Evolutionary conservation across 352 stramenopile genomes (phyloP), one percentile per base, ranked within the genome.

Genomic region (Globisporangium echinulatum): DNA sequence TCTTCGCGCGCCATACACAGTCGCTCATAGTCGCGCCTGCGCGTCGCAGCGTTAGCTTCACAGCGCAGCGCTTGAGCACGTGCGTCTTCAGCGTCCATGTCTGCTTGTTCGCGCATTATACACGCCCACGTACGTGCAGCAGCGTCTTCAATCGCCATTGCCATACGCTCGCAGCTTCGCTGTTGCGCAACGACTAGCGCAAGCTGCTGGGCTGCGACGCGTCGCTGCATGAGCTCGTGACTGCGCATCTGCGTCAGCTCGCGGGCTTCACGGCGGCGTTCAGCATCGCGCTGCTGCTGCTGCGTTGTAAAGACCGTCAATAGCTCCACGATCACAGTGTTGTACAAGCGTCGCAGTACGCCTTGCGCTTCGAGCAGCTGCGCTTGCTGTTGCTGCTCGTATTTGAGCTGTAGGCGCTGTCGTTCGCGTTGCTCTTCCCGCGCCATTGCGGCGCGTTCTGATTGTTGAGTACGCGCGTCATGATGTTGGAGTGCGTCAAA

Each of bases 221-320:
- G 72, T 3, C 69, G 58, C 49, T 52, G 64, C 13, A 52, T 57
- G 7, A 67, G 55, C 58, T 87, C 79, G 70, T 88, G 76, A n/a
- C 53, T 62, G 42, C 72, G 67, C 76, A 88, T 87, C 17, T 61
- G 43, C 7, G 72, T 67, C 49, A 53, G 61, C 38, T 86, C 79
- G 5, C 71, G 68, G 7, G 52, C 53, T 19, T 77, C 65, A 38
- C 69, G 60, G 36, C 64, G 70, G 6, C 49, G 65, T 42, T 71
- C 56, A 11, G 62, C 49, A 3, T 77, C 66, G 7, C 63, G 42
- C 36, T 42, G 55, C 14, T 71, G 63, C 4, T 65, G 52, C 44
- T 0, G 39, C 38, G 52, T 64, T 53, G 46, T 71, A 56, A 33
- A 44, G 25, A 3, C 67, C 25, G 25, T 2, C 57, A 0, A 66